These are phyloP conservation scores for Nicotiana obtusifolia DNA, from an alignment of 257 asterid species.

Conservation along the genomic window DNA sequence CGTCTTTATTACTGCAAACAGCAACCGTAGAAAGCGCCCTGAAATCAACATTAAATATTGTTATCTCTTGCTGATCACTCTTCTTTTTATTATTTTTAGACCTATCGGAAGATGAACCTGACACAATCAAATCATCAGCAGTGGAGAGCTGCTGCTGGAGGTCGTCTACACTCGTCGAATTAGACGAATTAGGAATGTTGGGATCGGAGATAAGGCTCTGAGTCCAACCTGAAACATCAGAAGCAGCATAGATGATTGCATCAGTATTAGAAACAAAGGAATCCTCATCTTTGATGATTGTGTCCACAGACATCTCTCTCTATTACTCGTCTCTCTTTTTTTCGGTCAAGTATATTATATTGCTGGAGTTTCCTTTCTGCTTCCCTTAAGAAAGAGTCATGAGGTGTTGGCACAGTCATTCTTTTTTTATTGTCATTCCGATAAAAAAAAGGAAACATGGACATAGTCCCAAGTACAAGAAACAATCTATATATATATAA, in stretches of 20 bases:
- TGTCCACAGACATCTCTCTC: background rate
- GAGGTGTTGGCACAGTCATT: no score
- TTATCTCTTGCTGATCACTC: background rate
- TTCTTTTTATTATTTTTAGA: background rate
- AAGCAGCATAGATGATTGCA: background rate
- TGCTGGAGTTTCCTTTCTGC: background rate
- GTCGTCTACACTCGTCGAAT: no score
- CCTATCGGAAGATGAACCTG: background rate
- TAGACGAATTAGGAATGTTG: no score
- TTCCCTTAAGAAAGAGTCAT: no score
- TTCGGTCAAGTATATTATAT: no score
- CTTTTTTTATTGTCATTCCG: no score
- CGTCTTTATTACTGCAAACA: background rate
- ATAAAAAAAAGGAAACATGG: no score
- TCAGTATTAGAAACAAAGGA: background rate
- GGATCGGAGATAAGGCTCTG: no score
- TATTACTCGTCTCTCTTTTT: background rate
- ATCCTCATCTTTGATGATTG: background rate
- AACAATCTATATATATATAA: no score
- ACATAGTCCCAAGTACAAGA: no score
- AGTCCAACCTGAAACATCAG: background rate
- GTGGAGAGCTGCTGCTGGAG: background rate
- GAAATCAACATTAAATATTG: background rate
- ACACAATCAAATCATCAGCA: background rate
- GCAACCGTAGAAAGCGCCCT: no score